These are phyloP conservation scores for Iris macrosiphon DNA, from an alignment of 106 monocot genomes.

Conservation along the genomic window DNA sequence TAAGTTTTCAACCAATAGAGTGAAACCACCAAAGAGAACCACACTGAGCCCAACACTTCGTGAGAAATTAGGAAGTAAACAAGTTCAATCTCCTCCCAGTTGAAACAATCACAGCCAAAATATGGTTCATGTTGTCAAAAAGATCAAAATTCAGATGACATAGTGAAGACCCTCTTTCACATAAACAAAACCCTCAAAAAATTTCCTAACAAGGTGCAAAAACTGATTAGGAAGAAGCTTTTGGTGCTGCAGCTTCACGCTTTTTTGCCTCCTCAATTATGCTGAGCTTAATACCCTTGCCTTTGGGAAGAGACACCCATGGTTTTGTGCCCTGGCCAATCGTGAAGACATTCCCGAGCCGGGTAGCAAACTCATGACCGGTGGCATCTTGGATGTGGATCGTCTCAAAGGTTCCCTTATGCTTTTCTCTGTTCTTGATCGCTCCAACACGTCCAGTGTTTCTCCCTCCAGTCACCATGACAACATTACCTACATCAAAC, in stretches of 20 bases:
- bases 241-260: slow-evolving; percentile 4
- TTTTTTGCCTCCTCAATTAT: slow-evolving; percentile 12
- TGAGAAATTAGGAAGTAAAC: too few relatives aligned
- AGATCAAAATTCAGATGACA: too few relatives aligned
- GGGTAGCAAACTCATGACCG: too few relatives aligned
- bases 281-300: slow-evolving; percentile 6
- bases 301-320: slow-evolving; percentile 9
- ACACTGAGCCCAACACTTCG: too few relatives aligned
- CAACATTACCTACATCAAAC: slow-evolving; percentile 75
- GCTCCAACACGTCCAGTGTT: slow-evolving; percentile 81
- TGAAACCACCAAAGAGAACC: too few relatives aligned
- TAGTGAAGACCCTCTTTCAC: too few relatives aligned
- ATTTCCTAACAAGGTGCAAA: too few relatives aligned
- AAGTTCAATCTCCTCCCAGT: too few relatives aligned
- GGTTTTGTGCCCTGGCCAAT: slow-evolving; percentile 4
- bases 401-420: slow-evolving; percentile 71
- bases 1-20: too few relatives aligned
- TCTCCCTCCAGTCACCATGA: slow-evolving; percentile 83
- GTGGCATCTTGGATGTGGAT: slow-evolving; percentile 69
- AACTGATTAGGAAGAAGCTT: slow-evolving; percentile 27
- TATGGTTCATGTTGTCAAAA: too few relatives aligned
- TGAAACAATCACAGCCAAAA: too few relatives aligned
- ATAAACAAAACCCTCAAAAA: too few relatives aligned
- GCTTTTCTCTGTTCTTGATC: slow-evolving; percentile 83
- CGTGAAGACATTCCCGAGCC: slow-evolving; percentile 8